Conservation (phyloP, 2,329 filamentous ascomycete species). For the Domatiomyces globalis region DNA sequence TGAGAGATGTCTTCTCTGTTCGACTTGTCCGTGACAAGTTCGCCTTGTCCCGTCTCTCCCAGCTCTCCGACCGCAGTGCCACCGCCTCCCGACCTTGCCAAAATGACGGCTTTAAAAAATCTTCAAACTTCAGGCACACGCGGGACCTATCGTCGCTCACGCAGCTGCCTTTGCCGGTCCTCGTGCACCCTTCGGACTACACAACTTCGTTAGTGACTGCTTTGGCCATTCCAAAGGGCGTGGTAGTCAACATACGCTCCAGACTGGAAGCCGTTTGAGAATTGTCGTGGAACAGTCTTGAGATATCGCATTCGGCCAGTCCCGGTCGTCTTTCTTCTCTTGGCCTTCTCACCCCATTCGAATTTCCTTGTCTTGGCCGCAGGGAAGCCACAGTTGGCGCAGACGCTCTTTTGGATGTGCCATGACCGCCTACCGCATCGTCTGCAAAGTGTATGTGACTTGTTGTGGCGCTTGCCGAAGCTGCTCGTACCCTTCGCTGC, state of each 20-base stretch:
- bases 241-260: slow-evolving; percentile 34
- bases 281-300: slow-evolving; percentile 79
- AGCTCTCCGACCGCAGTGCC: neutral
- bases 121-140: neutral
- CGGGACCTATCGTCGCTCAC: slow-evolving; percentile 1
- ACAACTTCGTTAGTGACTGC: slow-evolving; percentile 1
- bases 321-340: slow-evolving; percentile 98
- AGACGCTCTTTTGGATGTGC: slow-evolving; percentile 99
- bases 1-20: neutral
- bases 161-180: slow-evolving; percentile 41
- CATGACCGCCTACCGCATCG: slow-evolving; percentile 74
- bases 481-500: slow-evolving; percentile 53
- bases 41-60: neutral
- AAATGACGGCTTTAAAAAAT: neutral
- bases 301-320: slow-evolving; percentile 93
- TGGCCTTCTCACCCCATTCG: slow-evolving; percentile 99
- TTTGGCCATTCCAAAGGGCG: too few relatives aligned
- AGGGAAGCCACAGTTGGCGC: slow-evolving; percentile 90
- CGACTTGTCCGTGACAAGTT: neutral
- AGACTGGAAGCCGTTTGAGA: slow-evolving; percentile 95
- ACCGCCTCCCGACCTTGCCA: neutral
- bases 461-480: slow-evolving; percentile 81
- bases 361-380: slow-evolving; percentile 95
- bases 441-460: slow-evolving; percentile 96
- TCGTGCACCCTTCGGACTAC: slow-evolving; percentile 62